These are phyloP conservation scores for Bipolaris victoriae DNA, from an alignment of 2,329 filamentous ascomycete genomes.

Conservation along the genomic window DNA sequence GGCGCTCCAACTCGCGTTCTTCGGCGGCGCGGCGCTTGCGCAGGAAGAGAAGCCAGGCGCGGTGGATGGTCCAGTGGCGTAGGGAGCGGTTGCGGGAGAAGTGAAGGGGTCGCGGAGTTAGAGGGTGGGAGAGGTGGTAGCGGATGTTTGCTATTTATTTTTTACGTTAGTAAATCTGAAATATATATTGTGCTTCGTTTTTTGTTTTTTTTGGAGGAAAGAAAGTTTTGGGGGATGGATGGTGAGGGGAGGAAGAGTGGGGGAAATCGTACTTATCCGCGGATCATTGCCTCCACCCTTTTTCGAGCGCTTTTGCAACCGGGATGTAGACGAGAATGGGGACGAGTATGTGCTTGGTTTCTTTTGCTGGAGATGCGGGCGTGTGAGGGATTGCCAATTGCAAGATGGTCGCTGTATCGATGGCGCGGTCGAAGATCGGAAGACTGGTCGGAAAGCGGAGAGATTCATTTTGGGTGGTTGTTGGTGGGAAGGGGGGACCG, in stretches of 20 bases:
- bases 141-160: constrained; percentile 58
- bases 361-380: constrained; percentile 6
- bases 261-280: constrained; percentile 38
- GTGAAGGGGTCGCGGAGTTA: constrained; percentile 77
- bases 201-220: no score
- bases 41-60: constrained; percentile 85
- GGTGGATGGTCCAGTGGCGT: constrained; percentile 98
- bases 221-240: no score
- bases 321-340: constrained; percentile 40
- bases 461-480: constrained; percentile 34
- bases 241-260: no score
- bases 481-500: neutral
- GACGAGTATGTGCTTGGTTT: constrained; percentile 17
- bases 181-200: no score
- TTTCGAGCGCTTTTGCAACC: constrained; percentile 35
- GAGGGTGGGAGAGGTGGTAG: constrained; percentile 72
- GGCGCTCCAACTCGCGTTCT: constrained; percentile 74
- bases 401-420: constrained; percentile 16
- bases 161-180: neutral
- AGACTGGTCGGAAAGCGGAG: constrained; percentile 32
- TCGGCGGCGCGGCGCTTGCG: constrained; percentile 69
- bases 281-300: constrained; percentile 35
- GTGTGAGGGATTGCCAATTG: constrained; percentile 12
- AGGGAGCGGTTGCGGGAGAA: constrained; percentile 87
- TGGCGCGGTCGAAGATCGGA: constrained; percentile 24